Base-by-base conservation (phyloP, 2,329 filamentous ascomycete species). In the Penicillium sp. region DNA sequence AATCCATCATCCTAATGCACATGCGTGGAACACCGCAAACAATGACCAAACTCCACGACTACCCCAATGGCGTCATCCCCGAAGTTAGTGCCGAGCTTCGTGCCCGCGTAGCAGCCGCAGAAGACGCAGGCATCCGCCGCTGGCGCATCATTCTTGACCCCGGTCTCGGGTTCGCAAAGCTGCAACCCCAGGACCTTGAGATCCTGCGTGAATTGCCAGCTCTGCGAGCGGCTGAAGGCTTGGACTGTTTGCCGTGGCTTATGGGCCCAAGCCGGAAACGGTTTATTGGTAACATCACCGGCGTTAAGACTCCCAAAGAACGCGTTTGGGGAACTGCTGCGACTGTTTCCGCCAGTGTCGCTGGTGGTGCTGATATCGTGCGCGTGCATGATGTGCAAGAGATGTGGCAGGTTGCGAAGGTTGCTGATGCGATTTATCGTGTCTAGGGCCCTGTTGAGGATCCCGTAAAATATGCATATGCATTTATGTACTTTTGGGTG, bases 121-220 rank as follows among this genome's bases (percentile, higher is more conserved):
- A 96, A 73, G 82, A 79, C 14, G 92, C 91, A 0, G 95, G 95
- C 0, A 84, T 99, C 44, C 84, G 90, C 4, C 87, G 93, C 49
- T 99, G 95, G 95, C 90, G 93, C 63, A 96, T 99, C 62, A 87
- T 98, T 33, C 85, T 98, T 1, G 95, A 99, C 71, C 95, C 95
- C 0, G 95, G 95, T 0, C 84, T 99, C 31, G 95, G 95, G 0
- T 99, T 99, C 71, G 92, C 95, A 55, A 99, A 99, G 79, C 87
- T 85, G 0, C 81, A 82, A 53, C 80, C 83, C 42, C 91, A 97
- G 72, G 97, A 97, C 73, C 78, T 97, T 2, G 87, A 91, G 65
- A 78, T 99, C 2, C 78, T 99, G 33, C 81, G 90, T 9, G 77
- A 84, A 1, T 75, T 96, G 31, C 80, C 81, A 9, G 84, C 87